Base-by-base conservation (phyloP, 108 stramenopile species). In the Chaetoceros muelleri region DNA sequence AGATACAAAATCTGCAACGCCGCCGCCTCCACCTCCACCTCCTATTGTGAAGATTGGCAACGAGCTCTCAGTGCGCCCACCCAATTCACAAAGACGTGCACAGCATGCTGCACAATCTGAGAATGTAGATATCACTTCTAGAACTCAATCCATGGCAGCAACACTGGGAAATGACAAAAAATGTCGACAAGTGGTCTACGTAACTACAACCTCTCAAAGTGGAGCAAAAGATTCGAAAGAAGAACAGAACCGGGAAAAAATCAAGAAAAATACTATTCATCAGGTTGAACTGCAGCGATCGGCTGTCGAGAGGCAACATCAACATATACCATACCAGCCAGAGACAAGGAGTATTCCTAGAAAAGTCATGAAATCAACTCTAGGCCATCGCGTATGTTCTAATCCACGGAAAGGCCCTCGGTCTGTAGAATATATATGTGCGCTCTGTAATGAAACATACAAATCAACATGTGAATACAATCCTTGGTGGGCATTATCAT, bases 401-500 rank as follows among this genome's bases (percentile, higher is more conserved):
- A 31, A 21, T 26, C n/a, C 53, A 13, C 26, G 60, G 0, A 70
- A 66, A 29, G 80, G 72, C 26, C 78, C 82, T 8, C 76, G 82
- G 21, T 30, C 69, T 44, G 84, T 92, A 2, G 90, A 92, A 62
- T 92, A 87, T 47, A 70, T 83, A 28, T 92, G 90, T 64, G 77
- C 80, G 7, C 63, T 81, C 26, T 92, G 90, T 57, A 92, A 82
- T 60, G 90, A 92, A 57, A 53, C 71, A 2, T 92, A 87, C 56
- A 66, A 58, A 25, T 79, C 69, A 16, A 77, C 70, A 21, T 78
- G 82, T 53, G 84, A 87, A 23, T 67, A 60, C 55, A 87, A 92
- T 64, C 85, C 90, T 13, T 92, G 90, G 90, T 92, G 90, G 90
- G 73, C 74, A 24, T 58, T 92, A 21, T 50, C 78, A 21, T 80